Percentiles rank a stretch among this genome's conserved stretches.
phyloP scores from a whole-genome alignment of 2,329 filamentous ascomycete species.

The Aspergillus brasiliensis region DNA sequence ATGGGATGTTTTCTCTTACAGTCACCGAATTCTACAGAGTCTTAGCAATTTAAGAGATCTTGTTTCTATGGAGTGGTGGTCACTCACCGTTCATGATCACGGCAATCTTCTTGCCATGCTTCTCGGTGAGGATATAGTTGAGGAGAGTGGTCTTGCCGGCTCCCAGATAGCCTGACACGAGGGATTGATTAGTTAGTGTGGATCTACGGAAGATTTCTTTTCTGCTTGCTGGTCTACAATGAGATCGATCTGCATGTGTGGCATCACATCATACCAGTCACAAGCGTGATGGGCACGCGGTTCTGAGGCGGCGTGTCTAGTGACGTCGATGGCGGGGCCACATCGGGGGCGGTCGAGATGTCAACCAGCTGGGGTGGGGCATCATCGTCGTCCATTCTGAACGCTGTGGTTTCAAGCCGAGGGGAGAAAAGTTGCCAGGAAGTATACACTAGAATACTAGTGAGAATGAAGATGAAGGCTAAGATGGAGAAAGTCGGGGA shows the following conservation, averaged over 20 bases:
- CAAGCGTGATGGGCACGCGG: constrained; percentile 54
- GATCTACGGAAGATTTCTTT: not conserved
- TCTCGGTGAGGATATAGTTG: constrained; percentile 92
- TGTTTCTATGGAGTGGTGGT: not conserved
- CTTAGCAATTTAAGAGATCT: not conserved
- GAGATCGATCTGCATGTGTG: not conserved
- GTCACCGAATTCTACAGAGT: constrained; percentile 71
- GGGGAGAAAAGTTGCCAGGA: not conserved
- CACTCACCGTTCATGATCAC: constrained; percentile 86
- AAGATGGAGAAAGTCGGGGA: constrained; percentile 8
- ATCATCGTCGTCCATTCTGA: constrained; percentile 45
- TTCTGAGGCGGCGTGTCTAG: constrained; percentile 28
- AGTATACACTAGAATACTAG: not conserved
- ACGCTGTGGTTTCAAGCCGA: not conserved
- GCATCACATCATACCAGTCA: constrained; percentile 45
- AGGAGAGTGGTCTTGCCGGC: constrained; percentile 93
- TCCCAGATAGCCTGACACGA: constrained; percentile 75
- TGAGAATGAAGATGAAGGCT: not conserved
- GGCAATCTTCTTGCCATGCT: constrained; percentile 96
- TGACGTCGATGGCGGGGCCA: constrained; percentile 27
- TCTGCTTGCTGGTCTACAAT: not conserved
- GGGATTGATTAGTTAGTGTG: not conserved
- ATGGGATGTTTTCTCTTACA: constrained; percentile 54
- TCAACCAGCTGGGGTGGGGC: constrained; percentile 49
- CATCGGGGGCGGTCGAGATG: constrained; percentile 32